Evolutionary conservation across 495 filamentous ascomycete genomes (phyloP).

Genomic region (Letharia columbiana): DNA sequence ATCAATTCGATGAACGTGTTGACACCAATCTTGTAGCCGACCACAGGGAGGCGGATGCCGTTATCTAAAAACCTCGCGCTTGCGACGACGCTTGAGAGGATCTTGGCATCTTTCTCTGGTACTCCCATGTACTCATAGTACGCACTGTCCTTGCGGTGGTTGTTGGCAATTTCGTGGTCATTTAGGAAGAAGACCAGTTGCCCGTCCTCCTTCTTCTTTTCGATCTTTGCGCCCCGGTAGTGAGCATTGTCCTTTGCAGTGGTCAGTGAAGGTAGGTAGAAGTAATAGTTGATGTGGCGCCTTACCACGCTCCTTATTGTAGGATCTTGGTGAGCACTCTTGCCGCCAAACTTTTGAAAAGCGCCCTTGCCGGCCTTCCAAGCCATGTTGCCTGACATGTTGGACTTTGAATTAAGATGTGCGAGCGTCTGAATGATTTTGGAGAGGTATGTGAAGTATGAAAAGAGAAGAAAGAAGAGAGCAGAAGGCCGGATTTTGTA

Average conservation of each 20-base stretch:
- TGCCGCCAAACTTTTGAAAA: slow-evolving; percentile 15
- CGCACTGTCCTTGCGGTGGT: slow-evolving; percentile 35
- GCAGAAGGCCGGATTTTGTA: background rate
- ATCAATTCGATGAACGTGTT: slow-evolving; percentile 70
- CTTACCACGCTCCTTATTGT: slow-evolving; percentile 6
- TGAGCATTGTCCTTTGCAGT: background rate
- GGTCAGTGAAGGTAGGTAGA: background rate
- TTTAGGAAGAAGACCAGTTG: background rate
- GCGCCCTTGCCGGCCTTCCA: slow-evolving; percentile 10
- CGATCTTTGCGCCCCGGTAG: background rate
- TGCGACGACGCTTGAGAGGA: slow-evolving; percentile 71
- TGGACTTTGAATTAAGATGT: background rate
- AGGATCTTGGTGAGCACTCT: slow-evolving; percentile 3
- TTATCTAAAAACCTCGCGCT: slow-evolving; percentile 71
- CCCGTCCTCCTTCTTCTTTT: background rate
- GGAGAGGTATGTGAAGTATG: background rate
- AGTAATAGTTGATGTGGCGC: background rate
- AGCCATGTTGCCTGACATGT: slow-evolving; percentile 12
- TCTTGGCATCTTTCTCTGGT: slow-evolving; percentile 65
- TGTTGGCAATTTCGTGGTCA: background rate
- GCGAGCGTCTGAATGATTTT: background rate
- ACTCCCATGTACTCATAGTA: slow-evolving; percentile 53
- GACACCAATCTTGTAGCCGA: slow-evolving; percentile 77
- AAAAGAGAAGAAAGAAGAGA: background rate
- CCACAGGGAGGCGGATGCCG: slow-evolving; percentile 30